Base-by-base conservation (phyloP, 2,329 filamentous ascomycete genomes). In the Beauveria sp. region DNA sequence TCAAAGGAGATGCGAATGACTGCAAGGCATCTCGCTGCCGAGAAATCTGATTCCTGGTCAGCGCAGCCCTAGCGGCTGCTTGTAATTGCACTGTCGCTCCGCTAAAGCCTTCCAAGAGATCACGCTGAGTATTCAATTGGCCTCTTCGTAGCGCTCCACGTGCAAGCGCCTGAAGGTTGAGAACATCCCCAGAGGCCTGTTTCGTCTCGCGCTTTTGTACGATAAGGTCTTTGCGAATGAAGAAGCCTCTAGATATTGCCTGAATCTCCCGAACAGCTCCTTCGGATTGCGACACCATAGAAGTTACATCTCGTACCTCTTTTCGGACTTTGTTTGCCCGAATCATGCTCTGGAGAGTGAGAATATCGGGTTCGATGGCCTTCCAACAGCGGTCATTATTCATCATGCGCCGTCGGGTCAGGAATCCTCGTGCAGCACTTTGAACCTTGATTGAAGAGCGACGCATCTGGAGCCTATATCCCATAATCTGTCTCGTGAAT, bases 381-480 rank as follows among this genome's bases (percentile, higher is more conserved):
- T 87, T 85, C 84, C 86, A 91, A 69, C 86, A 82, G 61, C 83
- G 75, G 66, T 91, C 84, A 63, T 86, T 84, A 46, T 83, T 79
- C 63, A 78, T 76, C 68, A 89, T 79, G 44, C 81, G 80, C 55
- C 79, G 82, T 63, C 94, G 85, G 26, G 87, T 81, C 44, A 97
- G 76, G 70, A 89, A 85, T 9, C 91, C 93, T 53, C 93, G 86
- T 3, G 85, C 84, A 6, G 85, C 82, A 64, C 91, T 92, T 73
- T 99, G 94, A 20, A 97, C 81, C 63, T 85, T 81, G 30, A 89
- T 79, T 2, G 92, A 90, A 70, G 96, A 96, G 22, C 78, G 82
- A 61, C 85, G 84, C 92, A 96, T 97, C 65, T 87, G 84, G 61
- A 94, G 77, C 53, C 90, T 85, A 74, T 97, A 97, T 63, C 85